phyloP scores from a whole-genome alignment of 371 early-diverging fungal species.

The Fennellomyces sp. region DNA sequence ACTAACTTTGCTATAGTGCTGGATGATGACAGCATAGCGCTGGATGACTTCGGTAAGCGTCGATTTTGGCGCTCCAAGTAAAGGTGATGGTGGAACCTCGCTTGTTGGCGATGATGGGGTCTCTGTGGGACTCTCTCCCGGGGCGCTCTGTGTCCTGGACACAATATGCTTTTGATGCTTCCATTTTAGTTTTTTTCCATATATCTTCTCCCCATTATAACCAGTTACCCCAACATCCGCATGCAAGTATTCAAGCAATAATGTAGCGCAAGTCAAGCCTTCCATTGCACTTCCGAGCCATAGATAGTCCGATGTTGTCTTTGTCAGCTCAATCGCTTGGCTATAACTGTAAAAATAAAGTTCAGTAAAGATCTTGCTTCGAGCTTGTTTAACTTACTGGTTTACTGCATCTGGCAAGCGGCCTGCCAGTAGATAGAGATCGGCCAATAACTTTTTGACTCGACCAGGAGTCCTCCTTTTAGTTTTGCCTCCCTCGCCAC shows the following conservation, averaged over 20 bases:
- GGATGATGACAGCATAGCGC: slow-evolving; percentile 45
- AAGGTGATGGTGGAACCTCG: slow-evolving; percentile 34
- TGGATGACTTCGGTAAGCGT: slow-evolving; percentile 51
- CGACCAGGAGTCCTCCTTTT: slow-evolving; percentile 71
- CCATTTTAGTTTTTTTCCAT: not conserved
- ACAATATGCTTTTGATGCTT: slow-evolving; percentile 23
- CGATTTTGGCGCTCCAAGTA: slow-evolving; percentile 24
- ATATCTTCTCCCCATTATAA: not conserved
- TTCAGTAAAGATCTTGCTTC: not conserved
- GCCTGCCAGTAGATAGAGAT: slow-evolving; percentile 81
- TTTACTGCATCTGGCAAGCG: slow-evolving; percentile 73
- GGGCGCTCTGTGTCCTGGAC: slow-evolving; percentile 18
- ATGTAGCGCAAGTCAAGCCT: slow-evolving; percentile 65
- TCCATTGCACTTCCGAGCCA: slow-evolving; percentile 87
- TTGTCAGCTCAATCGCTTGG: slow-evolving; percentile 71
- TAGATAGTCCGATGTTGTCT: slow-evolving; percentile 67
- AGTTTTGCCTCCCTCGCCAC: slow-evolving; percentile 27
- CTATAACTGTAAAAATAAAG: slow-evolving; percentile 50
- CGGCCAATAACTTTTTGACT: slow-evolving; percentile 77
- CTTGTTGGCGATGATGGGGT: slow-evolving; percentile 22
- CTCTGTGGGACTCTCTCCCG: slow-evolving; percentile 6
- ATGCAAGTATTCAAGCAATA: slow-evolving; percentile 62
- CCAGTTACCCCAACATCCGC: slow-evolving; percentile 63
- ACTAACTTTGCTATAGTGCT: slow-evolving; percentile 50
- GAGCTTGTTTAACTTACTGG: slow-evolving; percentile 38